A percentile compares a stretch with the other conserved stretches of the same genome.
These are phyloP conservation scores for Ophiostoma fasciatum DNA, from an alignment of 2,329 filamentous ascomycete species.

Conservation along the genomic window DNA sequence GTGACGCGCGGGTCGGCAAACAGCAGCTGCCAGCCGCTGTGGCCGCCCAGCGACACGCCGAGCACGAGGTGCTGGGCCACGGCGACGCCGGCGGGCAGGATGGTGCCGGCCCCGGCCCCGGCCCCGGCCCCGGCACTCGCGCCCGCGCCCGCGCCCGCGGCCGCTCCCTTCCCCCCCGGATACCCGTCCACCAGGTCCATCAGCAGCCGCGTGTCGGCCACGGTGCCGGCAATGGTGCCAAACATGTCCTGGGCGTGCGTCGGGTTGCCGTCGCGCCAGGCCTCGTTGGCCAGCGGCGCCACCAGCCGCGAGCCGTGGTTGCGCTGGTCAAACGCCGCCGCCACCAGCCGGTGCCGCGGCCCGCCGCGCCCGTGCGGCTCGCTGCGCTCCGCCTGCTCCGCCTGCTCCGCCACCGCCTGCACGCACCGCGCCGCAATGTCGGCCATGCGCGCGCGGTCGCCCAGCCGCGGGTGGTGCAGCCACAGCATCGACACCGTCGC, in stretches of 20 bases:
- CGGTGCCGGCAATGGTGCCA: conserved; percentile 56
- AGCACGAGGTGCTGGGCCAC: conserved; percentile 47
- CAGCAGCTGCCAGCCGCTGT: conserved; percentile 72
- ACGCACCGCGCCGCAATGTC: conserved; percentile 57
- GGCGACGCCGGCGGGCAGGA: conserved; percentile 2
- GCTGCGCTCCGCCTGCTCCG: conserved; percentile 14
- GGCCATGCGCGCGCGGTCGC: conserved; percentile 58
- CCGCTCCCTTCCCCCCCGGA: not conserved
- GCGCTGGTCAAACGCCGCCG: conserved; percentile 77
- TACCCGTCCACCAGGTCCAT: conserved; percentile 59
- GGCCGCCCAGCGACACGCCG: conserved; percentile 76
- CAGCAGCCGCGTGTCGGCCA: conserved; percentile 57
- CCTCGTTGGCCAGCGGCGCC: conserved; percentile 52
- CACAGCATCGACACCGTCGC: conserved; percentile 64
- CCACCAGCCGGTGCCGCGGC: conserved; percentile 39
- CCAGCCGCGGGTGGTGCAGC: conserved; percentile 71
- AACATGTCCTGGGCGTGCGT: conserved; percentile 90
- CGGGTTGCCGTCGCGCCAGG: conserved; percentile 66
- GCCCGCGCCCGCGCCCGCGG: not conserved
- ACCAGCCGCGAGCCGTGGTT: conserved; percentile 74
- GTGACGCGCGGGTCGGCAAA: conserved; percentile 65
- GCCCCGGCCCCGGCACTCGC: not conserved
- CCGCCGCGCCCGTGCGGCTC: conserved; percentile 26
- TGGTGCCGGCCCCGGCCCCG: not conserved
- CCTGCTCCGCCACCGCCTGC: conserved; percentile 44